Base-by-base conservation (phyloP, 2,329 filamentous ascomycete species). In the Fusarium sp. region DNA sequence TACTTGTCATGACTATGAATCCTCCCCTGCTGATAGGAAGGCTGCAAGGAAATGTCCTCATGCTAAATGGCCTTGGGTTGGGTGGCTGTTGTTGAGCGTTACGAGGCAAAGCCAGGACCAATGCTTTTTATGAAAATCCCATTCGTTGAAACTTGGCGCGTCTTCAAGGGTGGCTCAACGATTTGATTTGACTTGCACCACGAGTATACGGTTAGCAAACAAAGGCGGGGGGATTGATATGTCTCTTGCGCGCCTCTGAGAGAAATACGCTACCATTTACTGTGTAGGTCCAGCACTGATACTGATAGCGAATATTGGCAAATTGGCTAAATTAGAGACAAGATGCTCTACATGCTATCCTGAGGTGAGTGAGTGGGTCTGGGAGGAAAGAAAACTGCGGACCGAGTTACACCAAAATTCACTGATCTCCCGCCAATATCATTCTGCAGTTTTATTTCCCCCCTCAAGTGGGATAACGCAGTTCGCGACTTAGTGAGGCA, bases 51-150 rank as follows among this genome's bases (percentile, higher is more conserved):
- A 43, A 19, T 13, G 23, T 44, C 39, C 38, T 17, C 35, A 57
- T 57, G 56, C 43, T 47, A 61, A 47, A 61, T 57, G 19, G 23
- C 43, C 13, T 33, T 47, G 45, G 52, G 42, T 61, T 50, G 41
- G 37, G 17, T 21, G 38, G 35, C 48, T 42, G 61, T 65, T 64
- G 61, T 64, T 62, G 61, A 65, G 61, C 48, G 52, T 65, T 61
- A 57, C 57, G 47, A 54, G 43, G 43, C 46, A 56, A 58, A 56
- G 61, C 36, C 56, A 65, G 44, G 51, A 37, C 31, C 39, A 65
- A 57, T 58, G 41, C 38, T 41, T 47, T 9, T 53, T 41, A 29
- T 43, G 37, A 49, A 23, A 37, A 39, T 44, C 39, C 48, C 25
- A 57, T 62, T 64, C 46, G 61, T 35, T 62, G 46, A 32, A 44